Evolutionary conservation across 495 filamentous ascomycete genomes (phyloP), one percentile per base, ranked within the genome.

Genomic region (Evernia prunastri): DNA sequence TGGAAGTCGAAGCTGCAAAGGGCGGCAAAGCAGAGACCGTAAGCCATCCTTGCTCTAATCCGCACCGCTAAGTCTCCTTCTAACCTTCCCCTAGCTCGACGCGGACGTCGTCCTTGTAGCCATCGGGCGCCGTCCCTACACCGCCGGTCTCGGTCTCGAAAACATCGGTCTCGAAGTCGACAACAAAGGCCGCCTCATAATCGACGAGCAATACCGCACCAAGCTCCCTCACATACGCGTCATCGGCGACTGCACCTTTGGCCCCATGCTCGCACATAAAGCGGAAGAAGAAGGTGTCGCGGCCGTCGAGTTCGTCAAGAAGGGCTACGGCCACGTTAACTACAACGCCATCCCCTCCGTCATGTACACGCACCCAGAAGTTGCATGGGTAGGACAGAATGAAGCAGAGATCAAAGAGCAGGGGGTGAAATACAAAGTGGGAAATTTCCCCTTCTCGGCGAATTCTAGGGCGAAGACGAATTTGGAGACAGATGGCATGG

Each of bases 281-380:
- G 94, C 95, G 49, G 94, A 98, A 80, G 94, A 98, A 80, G 94
- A 98, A 80, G 94, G 81, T 61, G 92, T 97, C 57, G 94, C 94
- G 17, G 92, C 84, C 47, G 82, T 97, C 49, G 94, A 98, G 77
- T 97, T 91, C 83, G 91, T 98, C 78, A 91, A 88, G 78, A 97
- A 96, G 81, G 91, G 90, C 66, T 88, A 93, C 78, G 94, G 94
- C 42, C 94, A 98, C 77, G 94, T 98, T 75, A 98, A 98, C 87
- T 98, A 98, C 82, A 89, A 86, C 73, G 90, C 88, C 78, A 98
- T 98, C 75, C 94, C 94, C 66, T 90, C 89, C 54, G 94, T 98
- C 78, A 98, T 98, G 94, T 98, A 98, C 84, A 97, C 94, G 23
- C 88, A 96, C 80, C 94, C 94, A 60, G 94, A 98, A 76, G 94